Evolutionary conservation across 768 basidiomycete species (phyloP), one percentile per base, ranked within the genome.

Genomic region (Hygrophoropsis aurantiaca): DNA sequence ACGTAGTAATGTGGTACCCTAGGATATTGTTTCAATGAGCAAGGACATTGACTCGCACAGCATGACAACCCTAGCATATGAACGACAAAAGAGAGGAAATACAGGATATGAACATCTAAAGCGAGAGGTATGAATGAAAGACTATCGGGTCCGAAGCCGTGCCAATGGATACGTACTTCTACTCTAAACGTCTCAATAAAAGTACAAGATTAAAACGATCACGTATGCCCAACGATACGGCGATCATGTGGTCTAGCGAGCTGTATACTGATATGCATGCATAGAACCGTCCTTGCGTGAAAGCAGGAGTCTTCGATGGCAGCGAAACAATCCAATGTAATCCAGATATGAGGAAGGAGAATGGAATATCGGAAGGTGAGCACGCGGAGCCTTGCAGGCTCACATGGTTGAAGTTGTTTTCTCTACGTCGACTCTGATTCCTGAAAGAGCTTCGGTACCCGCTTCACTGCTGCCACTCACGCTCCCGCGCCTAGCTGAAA

Each of bases 371-470:
- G 19, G 35, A 33, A 23, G 39, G 33, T 20, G 43, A 39, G 44
- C 20, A 24, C 34, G 15, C 27, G 27, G 25, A 15, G 27, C 27
- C 21, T 20, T 18, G 18, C 30, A 24, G 40, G 16, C 16, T 62
- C 58, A 81, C 59, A 79, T 71, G 42, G 73, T 74, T 41, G 74
- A 70, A 19, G 78, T 79, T 37, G 74, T 74, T 64, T 79, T 82
- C 61, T 85, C 82, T 15, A 86, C 74, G 49, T 85, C 75, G 18
- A 85, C 75, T 46, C 77, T 72, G 50, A 85, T 81, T 9, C 81
- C 79, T 34, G 60, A 50, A 42, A 58, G 35, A 20, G 47, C 50
- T 34, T 56, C 40, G 18, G 54, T 55, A 0, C 15, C 46, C 25
- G 58, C 65, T 27, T 48, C 50, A 44, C 46, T 50, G 45, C 32